phyloP scores from a whole-genome alignment of 2,329 filamentous ascomycete genomes.

The Penicillium decumbens region DNA sequence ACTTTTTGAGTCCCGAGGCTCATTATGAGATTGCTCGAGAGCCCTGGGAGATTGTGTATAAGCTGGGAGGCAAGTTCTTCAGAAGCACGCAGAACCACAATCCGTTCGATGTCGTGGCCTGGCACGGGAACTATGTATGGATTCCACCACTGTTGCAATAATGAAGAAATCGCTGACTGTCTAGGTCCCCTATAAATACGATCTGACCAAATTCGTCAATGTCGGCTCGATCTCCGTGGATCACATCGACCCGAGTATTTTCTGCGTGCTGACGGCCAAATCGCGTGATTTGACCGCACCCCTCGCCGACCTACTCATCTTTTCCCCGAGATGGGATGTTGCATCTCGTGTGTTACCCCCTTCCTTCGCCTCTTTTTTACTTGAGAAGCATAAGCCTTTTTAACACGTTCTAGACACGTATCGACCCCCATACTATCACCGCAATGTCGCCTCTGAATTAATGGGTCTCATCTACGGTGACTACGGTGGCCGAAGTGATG shows the following conservation, averaged over 20 bases:
- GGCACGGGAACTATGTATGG: conserved; percentile 61
- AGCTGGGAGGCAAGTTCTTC: conserved; percentile 60
- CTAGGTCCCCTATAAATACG: conserved; percentile 41
- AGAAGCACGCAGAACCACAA: conserved; percentile 58
- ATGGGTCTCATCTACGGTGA: conserved; percentile 38
- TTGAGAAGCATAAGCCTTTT: neutral
- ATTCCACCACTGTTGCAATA: too few relatives aligned
- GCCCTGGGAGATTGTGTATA: conserved; percentile 57
- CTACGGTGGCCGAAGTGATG: conserved; percentile 34
- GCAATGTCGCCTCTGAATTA: conserved; percentile 39
- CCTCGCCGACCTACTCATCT: conserved; percentile 39
- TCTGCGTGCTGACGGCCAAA: conserved; percentile 40
- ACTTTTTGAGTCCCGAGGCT: conserved; percentile 61
- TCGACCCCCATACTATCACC: conserved; percentile 42
- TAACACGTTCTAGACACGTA: conserved; percentile 31
- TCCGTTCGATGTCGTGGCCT: conserved; percentile 67
- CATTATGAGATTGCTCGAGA: conserved; percentile 54
- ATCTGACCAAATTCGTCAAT: conserved; percentile 40
- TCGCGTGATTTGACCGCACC: conserved; percentile 34
- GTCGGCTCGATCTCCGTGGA: conserved; percentile 40
- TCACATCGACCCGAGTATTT: conserved; percentile 41
- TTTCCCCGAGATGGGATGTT: conserved; percentile 40
- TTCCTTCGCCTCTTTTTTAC: neutral
- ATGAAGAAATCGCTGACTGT: neutral
- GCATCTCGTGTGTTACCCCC: conserved; percentile 29